A percentile compares a stretch with the other conserved stretches of the same genome.
These are phyloP conservation scores for Podaxis sp. DNA, from an alignment of 768 basidiomycete species.

Conservation along the genomic window DNA sequence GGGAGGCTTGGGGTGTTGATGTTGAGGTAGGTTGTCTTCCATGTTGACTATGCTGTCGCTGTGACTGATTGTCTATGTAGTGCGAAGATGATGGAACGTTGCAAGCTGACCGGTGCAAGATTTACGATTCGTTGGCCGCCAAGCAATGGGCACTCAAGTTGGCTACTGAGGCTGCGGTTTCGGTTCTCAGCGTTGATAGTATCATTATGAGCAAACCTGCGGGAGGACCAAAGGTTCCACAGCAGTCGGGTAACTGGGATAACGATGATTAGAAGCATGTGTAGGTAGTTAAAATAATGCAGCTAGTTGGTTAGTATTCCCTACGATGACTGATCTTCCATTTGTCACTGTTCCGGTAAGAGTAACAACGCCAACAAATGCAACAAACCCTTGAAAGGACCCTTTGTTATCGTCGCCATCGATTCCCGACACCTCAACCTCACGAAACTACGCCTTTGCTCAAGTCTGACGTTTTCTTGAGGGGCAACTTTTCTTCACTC, in stretches of 20 bases:
- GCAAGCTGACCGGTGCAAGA: constrained; percentile 55
- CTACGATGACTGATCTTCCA: too few species aligned
- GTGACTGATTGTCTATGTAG: constrained; percentile 32
- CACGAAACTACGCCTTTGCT: too few species aligned
- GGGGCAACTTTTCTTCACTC: too few species aligned
- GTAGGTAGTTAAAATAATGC: background rate
- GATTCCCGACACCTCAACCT: too few species aligned
- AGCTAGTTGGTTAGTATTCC: too few species aligned
- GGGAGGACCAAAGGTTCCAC: constrained; percentile 83
- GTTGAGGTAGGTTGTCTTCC: constrained; percentile 60
- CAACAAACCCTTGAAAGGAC: too few species aligned
- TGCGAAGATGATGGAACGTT: constrained; percentile 80
- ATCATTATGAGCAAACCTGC: constrained; percentile 98
- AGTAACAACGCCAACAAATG: too few species aligned
- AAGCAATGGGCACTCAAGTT: constrained; percentile 89
- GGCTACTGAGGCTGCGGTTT: constrained; percentile 89
- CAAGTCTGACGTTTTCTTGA: too few species aligned
- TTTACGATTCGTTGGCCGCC: constrained; percentile 85
- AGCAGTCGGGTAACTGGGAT: constrained; percentile 87
- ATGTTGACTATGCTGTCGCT: background rate
- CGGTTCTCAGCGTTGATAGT: constrained; percentile 92
- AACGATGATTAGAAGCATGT: constrained; percentile 52
- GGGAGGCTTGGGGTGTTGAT: constrained; percentile 82
- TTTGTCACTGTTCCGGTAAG: too few species aligned
- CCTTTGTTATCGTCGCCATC: too few species aligned